phyloP scores from a whole-genome alignment of 306 rosid genomes.

The Dryas octopetala region DNA sequence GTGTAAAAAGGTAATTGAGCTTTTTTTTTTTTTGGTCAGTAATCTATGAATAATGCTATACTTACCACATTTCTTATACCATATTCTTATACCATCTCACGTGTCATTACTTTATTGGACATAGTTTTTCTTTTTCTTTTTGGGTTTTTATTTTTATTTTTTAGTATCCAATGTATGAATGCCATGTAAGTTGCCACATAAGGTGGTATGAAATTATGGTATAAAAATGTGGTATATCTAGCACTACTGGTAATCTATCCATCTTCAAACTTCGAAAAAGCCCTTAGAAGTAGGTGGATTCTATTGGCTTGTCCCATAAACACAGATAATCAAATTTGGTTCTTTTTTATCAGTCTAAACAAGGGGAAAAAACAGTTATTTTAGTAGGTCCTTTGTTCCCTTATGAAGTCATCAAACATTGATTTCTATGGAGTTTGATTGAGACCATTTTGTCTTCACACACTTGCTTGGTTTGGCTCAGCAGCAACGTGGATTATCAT shows the following conservation, averaged over 20 bases:
- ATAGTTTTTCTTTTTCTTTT: too few relatives aligned
- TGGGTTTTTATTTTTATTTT: too few relatives aligned
- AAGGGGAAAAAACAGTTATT: not conserved
- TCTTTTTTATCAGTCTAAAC: not conserved
- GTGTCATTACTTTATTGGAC: too few relatives aligned
- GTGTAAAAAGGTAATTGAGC: not conserved
- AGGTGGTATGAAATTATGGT: too few relatives aligned
- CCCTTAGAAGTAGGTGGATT: not conserved
- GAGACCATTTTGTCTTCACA: conserved; percentile 4
- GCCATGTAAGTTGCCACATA: too few relatives aligned
- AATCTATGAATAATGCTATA: too few relatives aligned
- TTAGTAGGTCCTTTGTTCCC: not conserved
- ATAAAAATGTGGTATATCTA: too few relatives aligned
- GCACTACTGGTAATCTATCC: not conserved
- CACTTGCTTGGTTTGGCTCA: not conserved
- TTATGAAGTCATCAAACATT: not conserved
- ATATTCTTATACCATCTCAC: too few relatives aligned
- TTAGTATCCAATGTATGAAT: too few relatives aligned
- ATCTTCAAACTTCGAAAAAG: not conserved
- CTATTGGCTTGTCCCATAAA: not conserved
- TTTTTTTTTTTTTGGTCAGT: not conserved
- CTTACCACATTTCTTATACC: too few relatives aligned
- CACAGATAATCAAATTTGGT: not conserved
- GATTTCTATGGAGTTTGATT: conserved; percentile 1
- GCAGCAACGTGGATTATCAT: not conserved